A percentile compares a stretch with the other conserved stretches of the same genome.
Conservation (phyloP, 345 rosid species). For the Lumnitzera racemosa region DNA sequence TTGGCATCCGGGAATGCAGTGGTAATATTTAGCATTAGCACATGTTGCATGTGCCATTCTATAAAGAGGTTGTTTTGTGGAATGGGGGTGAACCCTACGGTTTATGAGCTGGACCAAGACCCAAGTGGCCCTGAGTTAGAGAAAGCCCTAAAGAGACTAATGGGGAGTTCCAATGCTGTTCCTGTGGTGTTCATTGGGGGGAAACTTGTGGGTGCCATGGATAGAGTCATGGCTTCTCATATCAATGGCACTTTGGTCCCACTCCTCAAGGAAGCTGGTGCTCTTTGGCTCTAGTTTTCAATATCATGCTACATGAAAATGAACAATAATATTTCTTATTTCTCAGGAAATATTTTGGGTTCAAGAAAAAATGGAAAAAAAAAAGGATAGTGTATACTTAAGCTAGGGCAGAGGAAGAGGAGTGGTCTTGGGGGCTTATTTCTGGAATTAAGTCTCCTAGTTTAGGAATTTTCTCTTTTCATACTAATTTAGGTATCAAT, state of each 20-base stretch:
- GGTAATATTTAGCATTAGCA: slow-evolving; percentile 83
- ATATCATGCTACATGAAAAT: no score
- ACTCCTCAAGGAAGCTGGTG: slow-evolving; percentile 86
- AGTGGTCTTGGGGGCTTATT: no score
- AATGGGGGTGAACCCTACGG: slow-evolving; percentile 90
- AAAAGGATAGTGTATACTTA: no score
- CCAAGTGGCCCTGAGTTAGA: slow-evolving; percentile 67
- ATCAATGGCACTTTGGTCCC: slow-evolving; percentile 92
- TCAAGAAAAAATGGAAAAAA: no score
- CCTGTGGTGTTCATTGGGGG: slow-evolving; percentile 96
- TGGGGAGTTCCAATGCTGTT: slow-evolving; percentile 53
- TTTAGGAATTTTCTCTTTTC: no score
- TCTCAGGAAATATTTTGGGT: no score
- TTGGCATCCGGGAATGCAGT: slow-evolving; percentile 81
- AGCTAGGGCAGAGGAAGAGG: no score
- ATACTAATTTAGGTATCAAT: no score
- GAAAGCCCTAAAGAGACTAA: slow-evolving; percentile 51
- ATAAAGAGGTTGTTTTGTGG: slow-evolving; percentile 77
- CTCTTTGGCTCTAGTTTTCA: slow-evolving; percentile 68
- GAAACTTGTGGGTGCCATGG: slow-evolving; percentile 86
- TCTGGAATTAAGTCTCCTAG: no score
- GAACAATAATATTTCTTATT: no score
- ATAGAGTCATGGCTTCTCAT: slow-evolving; percentile 88
- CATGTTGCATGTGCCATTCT: slow-evolving; percentile 97
- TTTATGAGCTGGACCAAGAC: slow-evolving; percentile 80